phyloP scores from a whole-genome alignment of 306 rosid species.

The Pyrus communis region DNA sequence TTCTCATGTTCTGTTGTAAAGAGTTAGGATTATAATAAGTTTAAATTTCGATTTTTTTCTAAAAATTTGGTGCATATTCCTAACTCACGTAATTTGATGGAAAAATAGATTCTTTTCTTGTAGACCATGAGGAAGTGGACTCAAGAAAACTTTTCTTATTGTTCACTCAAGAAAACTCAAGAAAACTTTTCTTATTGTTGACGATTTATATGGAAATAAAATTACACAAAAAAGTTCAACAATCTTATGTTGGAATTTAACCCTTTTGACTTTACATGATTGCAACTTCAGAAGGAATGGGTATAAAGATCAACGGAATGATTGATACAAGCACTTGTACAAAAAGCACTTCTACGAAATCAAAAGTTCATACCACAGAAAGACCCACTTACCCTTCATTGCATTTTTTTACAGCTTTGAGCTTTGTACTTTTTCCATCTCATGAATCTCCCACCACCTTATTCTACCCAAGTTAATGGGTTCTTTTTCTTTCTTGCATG shows the following conservation, averaged over 20 bases:
- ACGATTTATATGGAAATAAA: not conserved
- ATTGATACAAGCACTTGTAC: not conserved
- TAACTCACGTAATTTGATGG: not conserved
- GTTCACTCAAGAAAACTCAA: not conserved
- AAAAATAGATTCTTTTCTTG: not conserved
- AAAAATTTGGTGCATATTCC: too few relatives aligned
- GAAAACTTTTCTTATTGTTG: not conserved
- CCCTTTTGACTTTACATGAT: conserved; percentile 8
- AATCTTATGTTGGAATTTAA: not conserved
- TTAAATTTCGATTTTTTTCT: too few relatives aligned
- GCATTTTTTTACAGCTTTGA: not conserved
- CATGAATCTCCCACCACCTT: not conserved
- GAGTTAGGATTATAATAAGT: too few relatives aligned
- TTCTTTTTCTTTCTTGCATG: not conserved
- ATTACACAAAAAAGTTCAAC: not conserved
- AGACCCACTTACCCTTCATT: not conserved
- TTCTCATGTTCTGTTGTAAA: too few relatives aligned
- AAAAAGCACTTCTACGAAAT: not conserved
- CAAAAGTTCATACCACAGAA: not conserved
- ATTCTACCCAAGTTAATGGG: not conserved
- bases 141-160: not conserved
- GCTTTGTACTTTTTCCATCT: not conserved
- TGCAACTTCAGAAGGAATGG: conserved; percentile 10
- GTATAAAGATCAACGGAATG: not conserved
- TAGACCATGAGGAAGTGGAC: not conserved